These are phyloP conservation scores for Jamesozyma hellenica DNA, from an alignment of 805 yeast genomes.

Conservation along the genomic window DNA sequence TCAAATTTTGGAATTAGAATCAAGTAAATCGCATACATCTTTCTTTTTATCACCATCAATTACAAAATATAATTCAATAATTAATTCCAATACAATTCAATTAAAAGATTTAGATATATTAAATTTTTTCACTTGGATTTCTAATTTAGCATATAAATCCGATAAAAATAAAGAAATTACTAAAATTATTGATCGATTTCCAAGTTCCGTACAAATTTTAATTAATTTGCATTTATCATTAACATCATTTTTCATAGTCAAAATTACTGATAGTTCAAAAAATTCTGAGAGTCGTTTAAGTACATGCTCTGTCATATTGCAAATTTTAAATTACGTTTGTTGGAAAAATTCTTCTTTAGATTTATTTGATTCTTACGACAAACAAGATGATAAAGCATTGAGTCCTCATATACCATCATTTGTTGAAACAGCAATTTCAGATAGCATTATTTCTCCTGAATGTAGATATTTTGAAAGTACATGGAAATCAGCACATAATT, in stretches of 20 bases:
- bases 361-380: conserved; percentile 33
- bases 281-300: conserved; percentile 49
- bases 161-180: conserved; percentile 26
- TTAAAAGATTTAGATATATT: conserved; percentile 51
- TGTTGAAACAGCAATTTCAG: conserved; percentile 66
- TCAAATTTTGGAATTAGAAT: conserved; percentile 62
- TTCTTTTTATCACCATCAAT: conserved; percentile 35
- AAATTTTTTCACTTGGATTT: conserved; percentile 63
- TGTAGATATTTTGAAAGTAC: conserved; percentile 55
- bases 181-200: conserved; percentile 42
- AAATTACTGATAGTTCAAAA: conserved; percentile 55
- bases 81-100: conserved; percentile 18
- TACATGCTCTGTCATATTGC: conserved; percentile 58
- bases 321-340: conserved; percentile 53
- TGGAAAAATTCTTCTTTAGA: conserved; percentile 54
- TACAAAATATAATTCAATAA: conserved; percentile 9
- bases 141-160: conserved; percentile 40
- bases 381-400: conserved; percentile 13
- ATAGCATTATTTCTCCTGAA: conserved; percentile 73
- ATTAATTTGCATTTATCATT: conserved; percentile 60
- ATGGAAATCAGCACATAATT: conserved; percentile 54
- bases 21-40: conserved; percentile 45
- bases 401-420: conserved; percentile 67
- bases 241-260: conserved; percentile 50
- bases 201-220: conserved; percentile 56